Evolutionary conservation across 2,329 filamentous ascomycete genomes (phyloP).

Genomic region (Lasiodiplodia theobromae): DNA sequence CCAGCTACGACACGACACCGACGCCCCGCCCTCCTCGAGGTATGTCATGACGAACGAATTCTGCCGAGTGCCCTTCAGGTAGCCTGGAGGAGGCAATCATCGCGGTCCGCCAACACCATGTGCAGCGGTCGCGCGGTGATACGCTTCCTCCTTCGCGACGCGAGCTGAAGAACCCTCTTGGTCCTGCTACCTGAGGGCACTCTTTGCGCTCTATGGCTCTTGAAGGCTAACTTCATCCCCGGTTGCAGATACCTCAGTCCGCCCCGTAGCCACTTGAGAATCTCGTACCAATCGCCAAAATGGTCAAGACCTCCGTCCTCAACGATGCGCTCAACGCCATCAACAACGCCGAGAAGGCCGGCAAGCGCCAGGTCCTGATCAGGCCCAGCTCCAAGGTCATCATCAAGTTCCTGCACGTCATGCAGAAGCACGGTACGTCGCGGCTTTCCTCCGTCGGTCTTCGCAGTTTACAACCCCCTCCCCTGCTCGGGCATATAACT

Average conservation of each 20-base stretch:
- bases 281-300: constrained; percentile 79
- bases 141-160: constrained; percentile 57
- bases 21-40: constrained; percentile 42
- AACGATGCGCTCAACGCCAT: constrained; percentile 98
- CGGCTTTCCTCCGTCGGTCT: constrained; percentile 31
- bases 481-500: constrained; percentile 98
- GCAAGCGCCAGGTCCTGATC: constrained; percentile 99
- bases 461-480: constrained; percentile 32
- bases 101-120: constrained; percentile 22
- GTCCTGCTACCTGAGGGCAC: constrained; percentile 64
- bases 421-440: constrained; percentile 98
- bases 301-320: constrained; percentile 99
- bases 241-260: constrained; percentile 67
- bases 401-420: constrained; percentile 97
- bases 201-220: constrained; percentile 70
- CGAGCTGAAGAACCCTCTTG: constrained; percentile 73
- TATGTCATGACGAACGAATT: constrained; percentile 39
- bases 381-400: constrained; percentile 99
- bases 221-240: constrained; percentile 64
- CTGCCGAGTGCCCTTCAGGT: constrained; percentile 57
- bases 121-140: constrained; percentile 41
- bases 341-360: constrained; percentile 99
- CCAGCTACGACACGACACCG: constrained; percentile 30
- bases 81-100: constrained; percentile 57
- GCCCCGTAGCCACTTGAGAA: constrained; percentile 74